phyloP scores from a whole-genome alignment of 768 basidiomycete genomes.

The Clathrus columnatus region DNA sequence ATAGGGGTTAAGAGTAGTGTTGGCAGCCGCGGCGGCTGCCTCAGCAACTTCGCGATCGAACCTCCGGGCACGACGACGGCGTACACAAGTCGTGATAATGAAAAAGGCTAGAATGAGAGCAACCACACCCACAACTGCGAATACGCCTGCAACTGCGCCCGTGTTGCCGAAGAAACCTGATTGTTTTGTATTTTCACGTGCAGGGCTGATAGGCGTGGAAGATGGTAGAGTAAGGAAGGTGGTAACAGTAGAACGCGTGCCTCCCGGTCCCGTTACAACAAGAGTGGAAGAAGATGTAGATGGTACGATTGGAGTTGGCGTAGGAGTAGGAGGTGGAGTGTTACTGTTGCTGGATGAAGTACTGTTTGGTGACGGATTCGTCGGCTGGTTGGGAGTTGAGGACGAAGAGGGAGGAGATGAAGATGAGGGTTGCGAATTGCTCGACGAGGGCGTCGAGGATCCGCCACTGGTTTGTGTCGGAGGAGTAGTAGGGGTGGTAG shows the following conservation, averaged over 20 bases:
- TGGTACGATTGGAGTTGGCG: too few species aligned
- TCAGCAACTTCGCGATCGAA: constrained; percentile 70
- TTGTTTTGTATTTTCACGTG: background rate
- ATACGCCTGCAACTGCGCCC: constrained; percentile 64
- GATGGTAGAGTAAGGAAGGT: too few species aligned
- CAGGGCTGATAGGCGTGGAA: background rate
- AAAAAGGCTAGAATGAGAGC: constrained; percentile 42
- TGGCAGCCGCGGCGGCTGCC: constrained; percentile 49
- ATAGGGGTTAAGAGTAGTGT: constrained; percentile 18
- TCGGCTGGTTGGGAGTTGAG: too few species aligned
- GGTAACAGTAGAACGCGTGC: too few species aligned
- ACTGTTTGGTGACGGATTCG: too few species aligned
- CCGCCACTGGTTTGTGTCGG: too few species aligned
- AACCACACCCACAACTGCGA: constrained; percentile 60
- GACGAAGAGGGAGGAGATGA: background rate
- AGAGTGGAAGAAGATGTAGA: too few species aligned
- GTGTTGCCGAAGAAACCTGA: constrained; percentile 59
- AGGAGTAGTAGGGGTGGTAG: background rate
- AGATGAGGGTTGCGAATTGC: background rate
- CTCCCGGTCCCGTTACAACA: too few species aligned
- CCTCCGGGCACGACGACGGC: constrained; percentile 52
- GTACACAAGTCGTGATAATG: constrained; percentile 41
- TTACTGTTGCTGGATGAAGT: too few species aligned
- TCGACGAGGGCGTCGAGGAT: background rate
- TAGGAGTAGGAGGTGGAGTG: too few species aligned